phyloP scores from a whole-genome alignment of 176 grass and related monocot species.

The Pontederia crassipes region DNA sequence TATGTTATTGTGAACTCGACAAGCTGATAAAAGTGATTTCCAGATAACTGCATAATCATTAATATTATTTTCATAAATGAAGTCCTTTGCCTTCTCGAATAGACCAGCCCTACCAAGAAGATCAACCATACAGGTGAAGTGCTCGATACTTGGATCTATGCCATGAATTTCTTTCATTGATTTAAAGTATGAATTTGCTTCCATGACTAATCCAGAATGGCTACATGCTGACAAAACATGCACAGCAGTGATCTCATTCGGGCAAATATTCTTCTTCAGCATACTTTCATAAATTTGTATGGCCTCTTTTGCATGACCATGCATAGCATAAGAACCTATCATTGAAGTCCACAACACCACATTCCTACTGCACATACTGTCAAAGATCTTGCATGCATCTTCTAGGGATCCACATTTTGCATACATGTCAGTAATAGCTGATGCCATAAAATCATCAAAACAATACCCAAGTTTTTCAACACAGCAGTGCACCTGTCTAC shows the following conservation, averaged over 20 bases:
- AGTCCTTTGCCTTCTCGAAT: constrained; percentile 20
- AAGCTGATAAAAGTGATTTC: constrained; percentile 53
- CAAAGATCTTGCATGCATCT: constrained; percentile 6
- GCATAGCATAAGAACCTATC: constrained; percentile 8
- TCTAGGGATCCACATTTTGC: constrained; percentile 16
- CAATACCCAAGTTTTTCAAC: constrained; percentile 7
- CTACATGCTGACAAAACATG: constrained; percentile 10
- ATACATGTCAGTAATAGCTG: constrained; percentile 19
- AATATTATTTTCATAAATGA: constrained; percentile 45
- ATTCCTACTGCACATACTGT: not conserved
- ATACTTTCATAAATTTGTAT: constrained; percentile 10
- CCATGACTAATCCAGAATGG: constrained; percentile 11
- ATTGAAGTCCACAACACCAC: constrained; percentile 14
- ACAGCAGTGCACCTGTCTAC: constrained; percentile 12
- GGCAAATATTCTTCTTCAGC: not conserved
- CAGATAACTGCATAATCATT: constrained; percentile 35
- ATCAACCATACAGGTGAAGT: constrained; percentile 19
- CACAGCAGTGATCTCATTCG: constrained; percentile 14
- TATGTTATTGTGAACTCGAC: constrained; percentile 43
- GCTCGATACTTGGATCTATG: constrained; percentile 2
- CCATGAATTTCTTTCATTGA: constrained; percentile 13
- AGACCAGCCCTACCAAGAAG: constrained; percentile 16
- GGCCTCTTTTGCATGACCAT: constrained; percentile 2
- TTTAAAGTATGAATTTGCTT: constrained; percentile 4
- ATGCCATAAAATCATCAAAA: constrained; percentile 6